phyloP scores from a whole-genome alignment of 495 filamentous ascomycete genomes.

The Aspergillus leporis region DNA sequence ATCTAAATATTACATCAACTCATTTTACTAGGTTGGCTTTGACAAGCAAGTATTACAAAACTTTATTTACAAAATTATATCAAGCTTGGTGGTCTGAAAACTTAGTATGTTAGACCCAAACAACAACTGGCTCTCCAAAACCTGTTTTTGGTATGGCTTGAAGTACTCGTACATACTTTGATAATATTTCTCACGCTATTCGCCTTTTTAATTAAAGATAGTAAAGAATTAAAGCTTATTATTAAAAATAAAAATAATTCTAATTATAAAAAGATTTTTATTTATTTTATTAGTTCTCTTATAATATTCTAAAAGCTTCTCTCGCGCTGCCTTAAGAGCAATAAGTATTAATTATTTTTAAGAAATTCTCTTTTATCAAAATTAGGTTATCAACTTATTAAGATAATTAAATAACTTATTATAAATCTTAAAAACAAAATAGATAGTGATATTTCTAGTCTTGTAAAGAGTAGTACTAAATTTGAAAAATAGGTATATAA shows the following conservation, averaged over 20 bases:
- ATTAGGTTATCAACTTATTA: neutral
- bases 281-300: slow-evolving; percentile 8
- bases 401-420: slow-evolving; percentile 15
- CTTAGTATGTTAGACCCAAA: no score
- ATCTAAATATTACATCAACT: no score
- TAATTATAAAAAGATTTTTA: slow-evolving; percentile 22
- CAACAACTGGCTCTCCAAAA: no score
- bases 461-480: slow-evolving; percentile 13
- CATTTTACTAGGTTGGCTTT: no score
- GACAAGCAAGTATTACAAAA: no score
- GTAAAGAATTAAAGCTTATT: slow-evolving; percentile 29
- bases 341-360: slow-evolving; percentile 18
- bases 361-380: neutral
- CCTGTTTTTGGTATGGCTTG: no score
- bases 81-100: no score
- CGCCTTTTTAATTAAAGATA: slow-evolving; percentile 15
- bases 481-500: slow-evolving; percentile 15
- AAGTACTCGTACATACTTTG: no score
- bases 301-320: slow-evolving; percentile 25
- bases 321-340: slow-evolving; percentile 4
- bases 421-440: no score
- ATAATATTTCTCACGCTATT: no score
- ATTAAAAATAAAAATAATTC: slow-evolving; percentile 17
- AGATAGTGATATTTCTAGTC: slow-evolving; percentile 17
- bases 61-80: no score